Conservation (phyloP, 257 asterid species). For the Prunella vulgaris region DNA sequence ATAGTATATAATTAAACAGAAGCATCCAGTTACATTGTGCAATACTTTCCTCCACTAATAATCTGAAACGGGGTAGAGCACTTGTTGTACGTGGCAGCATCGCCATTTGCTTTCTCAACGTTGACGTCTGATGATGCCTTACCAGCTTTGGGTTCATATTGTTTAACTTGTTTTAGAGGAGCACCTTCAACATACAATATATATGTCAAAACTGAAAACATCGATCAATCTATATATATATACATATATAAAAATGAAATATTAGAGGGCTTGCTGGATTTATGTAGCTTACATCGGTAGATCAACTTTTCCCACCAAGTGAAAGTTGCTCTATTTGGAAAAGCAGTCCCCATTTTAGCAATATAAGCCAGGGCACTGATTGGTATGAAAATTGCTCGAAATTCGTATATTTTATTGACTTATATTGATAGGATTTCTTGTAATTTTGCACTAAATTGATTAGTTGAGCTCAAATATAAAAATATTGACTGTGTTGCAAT, state of each 20-base stretch:
- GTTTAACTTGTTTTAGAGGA: not conserved
- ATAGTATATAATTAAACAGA: too few species aligned
- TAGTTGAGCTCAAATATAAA: too few species aligned
- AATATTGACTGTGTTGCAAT: too few species aligned
- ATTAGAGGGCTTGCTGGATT: too few species aligned
- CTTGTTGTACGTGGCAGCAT: not conserved
- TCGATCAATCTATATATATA: too few species aligned
- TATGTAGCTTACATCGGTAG: not conserved
- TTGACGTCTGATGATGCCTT: not conserved
- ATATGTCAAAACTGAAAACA: too few species aligned
- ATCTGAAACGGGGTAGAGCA: not conserved
- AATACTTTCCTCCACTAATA: not conserved
- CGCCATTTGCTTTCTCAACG: not conserved
- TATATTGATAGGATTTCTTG: too few species aligned
- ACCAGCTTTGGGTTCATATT: not conserved
- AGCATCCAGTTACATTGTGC: too few species aligned
- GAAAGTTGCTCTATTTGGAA: not conserved
- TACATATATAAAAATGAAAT: too few species aligned
- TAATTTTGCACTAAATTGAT: too few species aligned
- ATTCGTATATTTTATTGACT: too few species aligned
- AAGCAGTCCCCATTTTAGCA: not conserved
- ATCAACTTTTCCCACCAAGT: not conserved
- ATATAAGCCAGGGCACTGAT: not conserved
- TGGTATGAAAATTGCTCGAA: too few species aligned
- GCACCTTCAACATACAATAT: not conserved